These are phyloP conservation scores for Steccherinum ochraceum DNA, from an alignment of 768 basidiomycete species.

Conservation along the genomic window DNA sequence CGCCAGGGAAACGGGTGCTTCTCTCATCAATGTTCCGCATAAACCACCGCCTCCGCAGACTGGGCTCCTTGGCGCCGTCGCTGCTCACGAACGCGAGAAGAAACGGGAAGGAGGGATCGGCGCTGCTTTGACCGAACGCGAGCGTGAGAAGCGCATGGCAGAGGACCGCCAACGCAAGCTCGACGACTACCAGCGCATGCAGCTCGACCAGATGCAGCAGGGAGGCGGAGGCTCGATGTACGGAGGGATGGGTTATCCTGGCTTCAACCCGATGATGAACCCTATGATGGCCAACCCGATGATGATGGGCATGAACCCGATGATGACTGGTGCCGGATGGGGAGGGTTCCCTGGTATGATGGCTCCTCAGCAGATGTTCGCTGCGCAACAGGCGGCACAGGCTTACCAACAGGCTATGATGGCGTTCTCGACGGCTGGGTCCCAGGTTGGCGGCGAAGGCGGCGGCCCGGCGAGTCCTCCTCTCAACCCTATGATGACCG, in stretches of 20 bases:
- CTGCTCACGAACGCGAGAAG: conserved; percentile 89
- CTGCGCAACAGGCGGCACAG: conserved; percentile 79
- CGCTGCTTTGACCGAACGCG: conserved; percentile 89
- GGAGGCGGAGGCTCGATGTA: conserved; percentile 58
- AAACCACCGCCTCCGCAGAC: conserved; percentile 95
- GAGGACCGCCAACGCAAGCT: conserved; percentile 92
- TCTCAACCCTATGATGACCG: conserved; percentile 54
- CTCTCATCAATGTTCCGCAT: conserved; percentile 91
- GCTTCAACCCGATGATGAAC: conserved; percentile 73
- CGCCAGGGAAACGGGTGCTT: conserved; percentile 86
- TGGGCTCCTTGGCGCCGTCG: conserved; percentile 92
- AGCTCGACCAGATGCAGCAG: conserved; percentile 85
- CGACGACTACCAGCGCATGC: conserved; percentile 84
- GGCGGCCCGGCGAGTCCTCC: conserved; percentile 31
- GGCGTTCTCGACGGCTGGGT: conserved; percentile 70
- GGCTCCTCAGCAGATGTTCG: conserved; percentile 76
- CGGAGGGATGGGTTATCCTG: conserved; percentile 38
- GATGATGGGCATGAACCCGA: conserved; percentile 51
- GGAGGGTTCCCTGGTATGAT: conserved; percentile 46
- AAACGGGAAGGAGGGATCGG: conserved; percentile 95
- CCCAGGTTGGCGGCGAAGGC: conserved; percentile 58
- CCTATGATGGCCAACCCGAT: conserved; percentile 69
- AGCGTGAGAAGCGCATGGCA: conserved; percentile 85
- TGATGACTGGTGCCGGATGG: conserved; percentile 51
- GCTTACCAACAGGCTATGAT: conserved; percentile 91